phyloP scores from a whole-genome alignment of 805 yeast genomes.

The Sungouiella blattae region DNA sequence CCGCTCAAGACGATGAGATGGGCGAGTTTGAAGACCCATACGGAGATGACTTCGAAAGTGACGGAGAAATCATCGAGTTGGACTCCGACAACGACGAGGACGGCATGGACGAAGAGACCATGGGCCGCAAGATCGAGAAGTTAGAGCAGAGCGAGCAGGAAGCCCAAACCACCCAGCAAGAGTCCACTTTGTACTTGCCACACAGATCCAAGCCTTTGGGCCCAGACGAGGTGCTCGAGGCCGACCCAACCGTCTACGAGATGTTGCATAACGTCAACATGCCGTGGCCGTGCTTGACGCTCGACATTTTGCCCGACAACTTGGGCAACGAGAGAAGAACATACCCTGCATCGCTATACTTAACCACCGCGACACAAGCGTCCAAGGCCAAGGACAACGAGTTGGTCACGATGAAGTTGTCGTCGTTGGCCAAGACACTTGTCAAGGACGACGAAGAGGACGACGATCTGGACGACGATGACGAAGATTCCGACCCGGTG shows the following conservation, averaged over 20 bases:
- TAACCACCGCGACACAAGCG: conserved; percentile 95
- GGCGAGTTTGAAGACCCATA: conserved; percentile 87
- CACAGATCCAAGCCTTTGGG: conserved; percentile 87
- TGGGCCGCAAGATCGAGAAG: conserved; percentile 36
- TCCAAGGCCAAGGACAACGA: conserved; percentile 83
- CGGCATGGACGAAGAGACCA: conserved; percentile 32
- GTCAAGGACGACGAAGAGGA: conserved; percentile 77
- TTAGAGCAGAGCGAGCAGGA: conserved; percentile 31
- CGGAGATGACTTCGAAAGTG: conserved; percentile 91
- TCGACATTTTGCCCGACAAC: conserved; percentile 83
- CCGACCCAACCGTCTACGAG: conserved; percentile 93
- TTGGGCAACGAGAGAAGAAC: conserved; percentile 85
- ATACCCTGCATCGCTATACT: conserved; percentile 81
- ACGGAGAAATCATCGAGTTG: conserved; percentile 80
- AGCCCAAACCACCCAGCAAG: conserved; percentile 12
- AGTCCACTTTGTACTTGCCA: conserved; percentile 69
- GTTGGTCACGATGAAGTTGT: conserved; percentile 75
- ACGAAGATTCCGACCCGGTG: conserved; percentile 70
- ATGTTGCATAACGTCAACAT: conserved; percentile 92
- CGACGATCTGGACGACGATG: conserved; percentile 69
- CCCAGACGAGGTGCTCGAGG: conserved; percentile 92
- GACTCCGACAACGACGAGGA: conserved; percentile 50
- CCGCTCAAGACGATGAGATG: conserved; percentile 51
- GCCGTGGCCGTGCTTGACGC: conserved; percentile 96
- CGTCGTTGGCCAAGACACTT: conserved; percentile 79